These are phyloP conservation scores for Exophiala spinifera DNA, from an alignment of 2,329 filamentous ascomycete genomes.

Conservation along the genomic window DNA sequence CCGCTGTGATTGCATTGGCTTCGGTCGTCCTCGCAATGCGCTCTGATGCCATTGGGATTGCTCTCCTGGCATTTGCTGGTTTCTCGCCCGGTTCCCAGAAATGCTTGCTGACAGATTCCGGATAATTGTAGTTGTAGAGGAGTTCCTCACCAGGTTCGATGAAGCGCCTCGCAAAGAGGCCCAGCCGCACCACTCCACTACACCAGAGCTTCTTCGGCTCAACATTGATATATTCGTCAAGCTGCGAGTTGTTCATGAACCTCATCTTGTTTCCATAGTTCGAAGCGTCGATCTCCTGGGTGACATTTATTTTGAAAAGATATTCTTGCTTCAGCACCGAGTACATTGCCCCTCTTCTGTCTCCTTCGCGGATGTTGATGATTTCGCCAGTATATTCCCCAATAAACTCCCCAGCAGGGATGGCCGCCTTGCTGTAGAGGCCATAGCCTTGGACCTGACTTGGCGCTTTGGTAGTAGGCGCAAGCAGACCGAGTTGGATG, in stretches of 20 bases:
- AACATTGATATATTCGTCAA: constrained; percentile 55
- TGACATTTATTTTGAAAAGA: constrained; percentile 52
- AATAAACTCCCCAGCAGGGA: constrained; percentile 67
- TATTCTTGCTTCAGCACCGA: constrained; percentile 42
- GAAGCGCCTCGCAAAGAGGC: constrained; percentile 64
- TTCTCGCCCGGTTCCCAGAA: constrained; percentile 31
- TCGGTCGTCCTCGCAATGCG: constrained; percentile 11
- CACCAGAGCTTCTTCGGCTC: constrained; percentile 68
- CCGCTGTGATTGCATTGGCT: constrained; percentile 8
- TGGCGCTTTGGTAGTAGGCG: constrained; percentile 65
- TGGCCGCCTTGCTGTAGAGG: constrained; percentile 67
- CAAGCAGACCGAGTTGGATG: constrained; percentile 65
- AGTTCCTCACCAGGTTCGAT: constrained; percentile 72
- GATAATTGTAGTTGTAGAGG: constrained; percentile 74
- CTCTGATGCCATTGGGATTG: constrained; percentile 14
- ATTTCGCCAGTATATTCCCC: constrained; percentile 80
- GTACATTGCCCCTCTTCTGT: constrained; percentile 60
- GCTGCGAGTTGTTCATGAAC: constrained; percentile 75
- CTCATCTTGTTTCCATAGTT: constrained; percentile 76
- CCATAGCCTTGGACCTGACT: constrained; percentile 67
- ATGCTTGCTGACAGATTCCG: constrained; percentile 20
- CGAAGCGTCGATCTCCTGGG: constrained; percentile 65
- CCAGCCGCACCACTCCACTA: constrained; percentile 73
- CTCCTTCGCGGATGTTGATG: constrained; percentile 66
- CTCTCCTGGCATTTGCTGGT: constrained; percentile 7